Base-by-base conservation (phyloP, 148 eudicot genomes). In the Chenopodium album region DNA sequence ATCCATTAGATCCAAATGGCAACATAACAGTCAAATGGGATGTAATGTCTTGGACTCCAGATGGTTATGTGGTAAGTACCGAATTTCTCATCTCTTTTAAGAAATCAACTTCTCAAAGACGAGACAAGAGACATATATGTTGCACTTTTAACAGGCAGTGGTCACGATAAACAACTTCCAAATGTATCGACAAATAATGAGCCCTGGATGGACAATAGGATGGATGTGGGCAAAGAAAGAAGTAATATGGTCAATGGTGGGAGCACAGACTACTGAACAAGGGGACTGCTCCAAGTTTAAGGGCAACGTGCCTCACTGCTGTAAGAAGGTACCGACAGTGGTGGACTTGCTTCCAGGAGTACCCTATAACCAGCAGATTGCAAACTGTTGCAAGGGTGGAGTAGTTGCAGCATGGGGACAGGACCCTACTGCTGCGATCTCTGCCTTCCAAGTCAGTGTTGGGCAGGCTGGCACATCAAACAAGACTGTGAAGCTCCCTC, bases 151-250 rank as follows among this genome's bases (percentile, higher is more conserved):
- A 26, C 80, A 92, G 95, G 95, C 95, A 10, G 71, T 76, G 8
- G 95, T 92, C 29, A 89, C 91, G 8, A 88, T 92, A 87, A 86
- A 85, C 82, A 92, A 92, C 81, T 92, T 92, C 82, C 95, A 92
- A 84, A 80, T 84, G 88, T 92, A 88, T 81, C 83, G 95, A 17
- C 90, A 85, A 22, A 89, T 92, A 37, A 81, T 78, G 85, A 86
- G 29, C 76, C 95, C 95, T 1, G 95, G 95, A 0, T 92, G 95
- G 95, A 89, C 93, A 12, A 70, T 92, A 10, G 87, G 88, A 20
- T 92, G 95, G 95, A 26, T 87, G n/a, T 92, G 95, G 95, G 86
- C 90, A 3, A 90, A 87, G 81, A 90, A 87, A 79, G 93, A 89
- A 73, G 91, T 92, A 31, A 92, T 92, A 26, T 90, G 92, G 95